A percentile compares a stretch with the other conserved stretches of the same genome.
These are phyloP conservation scores for Dendrobium officinale DNA, from an alignment of 106 monocot genomes.

Conservation along the genomic window DNA sequence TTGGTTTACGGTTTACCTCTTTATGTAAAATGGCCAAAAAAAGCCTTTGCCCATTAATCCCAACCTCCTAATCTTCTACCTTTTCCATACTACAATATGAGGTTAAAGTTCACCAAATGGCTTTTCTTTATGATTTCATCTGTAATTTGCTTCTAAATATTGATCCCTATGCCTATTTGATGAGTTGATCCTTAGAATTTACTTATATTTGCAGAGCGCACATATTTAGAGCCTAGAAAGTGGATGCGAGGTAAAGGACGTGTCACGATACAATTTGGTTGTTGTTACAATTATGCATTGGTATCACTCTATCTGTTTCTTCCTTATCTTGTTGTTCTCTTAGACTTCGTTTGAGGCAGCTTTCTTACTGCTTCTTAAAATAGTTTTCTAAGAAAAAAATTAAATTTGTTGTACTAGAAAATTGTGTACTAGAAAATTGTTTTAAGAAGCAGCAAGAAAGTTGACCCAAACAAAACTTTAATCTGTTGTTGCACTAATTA, in stretches of 20 bases:
- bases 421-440: too few relatives aligned
- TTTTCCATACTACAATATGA: not conserved
- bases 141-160: not conserved
- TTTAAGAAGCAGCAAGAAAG: too few relatives aligned
- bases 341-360: not conserved
- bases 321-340: not conserved
- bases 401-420: too few relatives aligned
- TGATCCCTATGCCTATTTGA: not conserved
- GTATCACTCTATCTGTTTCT: constrained; percentile 21
- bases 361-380: too few relatives aligned
- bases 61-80: not conserved
- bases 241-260: too few relatives aligned
- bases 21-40: not conserved
- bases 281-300: constrained; percentile 84
- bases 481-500: not conserved
- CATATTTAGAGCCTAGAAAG: too few relatives aligned
- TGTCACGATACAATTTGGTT: too few relatives aligned
- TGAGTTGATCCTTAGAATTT: too few relatives aligned
- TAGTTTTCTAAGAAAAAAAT: too few relatives aligned
- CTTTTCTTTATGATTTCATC: too few relatives aligned
- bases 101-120: not conserved
- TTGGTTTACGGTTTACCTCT: not conserved
- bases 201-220: too few relatives aligned
- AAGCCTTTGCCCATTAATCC: not conserved
- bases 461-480: too few relatives aligned